These are phyloP conservation scores for Triglochin maritima DNA, from an alignment of 106 monocot species.

Conservation along the genomic window DNA sequence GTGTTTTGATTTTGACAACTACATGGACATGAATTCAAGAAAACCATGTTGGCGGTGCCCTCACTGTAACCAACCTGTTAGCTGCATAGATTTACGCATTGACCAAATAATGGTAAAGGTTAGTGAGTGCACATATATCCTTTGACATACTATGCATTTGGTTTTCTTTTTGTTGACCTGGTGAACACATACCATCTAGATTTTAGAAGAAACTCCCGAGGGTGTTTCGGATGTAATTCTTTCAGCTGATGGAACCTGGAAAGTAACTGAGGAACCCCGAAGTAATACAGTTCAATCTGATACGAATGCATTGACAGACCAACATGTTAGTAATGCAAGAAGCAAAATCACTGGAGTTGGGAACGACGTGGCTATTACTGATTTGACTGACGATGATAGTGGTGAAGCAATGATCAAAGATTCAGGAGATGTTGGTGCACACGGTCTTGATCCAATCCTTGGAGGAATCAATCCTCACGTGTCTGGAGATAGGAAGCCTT, in stretches of 20 bases:
- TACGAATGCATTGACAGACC: background rate
- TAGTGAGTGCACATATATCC: constrained; percentile 12
- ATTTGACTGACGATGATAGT: constrained; percentile 13
- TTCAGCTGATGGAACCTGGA: constrained; percentile 19
- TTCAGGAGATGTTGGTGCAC: background rate
- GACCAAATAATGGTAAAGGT: constrained; percentile 85
- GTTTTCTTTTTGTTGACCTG: background rate
- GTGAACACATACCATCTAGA: constrained; percentile 3
- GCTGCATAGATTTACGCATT: constrained; percentile 57
- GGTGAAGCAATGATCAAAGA: background rate
- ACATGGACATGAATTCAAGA: constrained; percentile 73
- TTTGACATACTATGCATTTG: background rate
- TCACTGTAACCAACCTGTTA: constrained; percentile 68
- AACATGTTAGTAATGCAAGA: background rate
- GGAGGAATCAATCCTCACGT: background rate
- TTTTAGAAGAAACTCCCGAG: constrained; percentile 15
- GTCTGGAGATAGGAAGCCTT: constrained; percentile 10
- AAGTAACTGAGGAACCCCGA: background rate
- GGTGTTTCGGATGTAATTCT: constrained; percentile 11
- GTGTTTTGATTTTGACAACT: constrained; percentile 99
- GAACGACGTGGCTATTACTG: constrained; percentile 6
- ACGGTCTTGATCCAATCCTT: background rate
- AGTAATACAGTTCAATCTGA: background rate
- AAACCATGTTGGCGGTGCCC: constrained; percentile 94
- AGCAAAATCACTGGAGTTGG: background rate